Conservation (phyloP, 75 land plant species). For the Pseudotsuga menziesii region DNA sequence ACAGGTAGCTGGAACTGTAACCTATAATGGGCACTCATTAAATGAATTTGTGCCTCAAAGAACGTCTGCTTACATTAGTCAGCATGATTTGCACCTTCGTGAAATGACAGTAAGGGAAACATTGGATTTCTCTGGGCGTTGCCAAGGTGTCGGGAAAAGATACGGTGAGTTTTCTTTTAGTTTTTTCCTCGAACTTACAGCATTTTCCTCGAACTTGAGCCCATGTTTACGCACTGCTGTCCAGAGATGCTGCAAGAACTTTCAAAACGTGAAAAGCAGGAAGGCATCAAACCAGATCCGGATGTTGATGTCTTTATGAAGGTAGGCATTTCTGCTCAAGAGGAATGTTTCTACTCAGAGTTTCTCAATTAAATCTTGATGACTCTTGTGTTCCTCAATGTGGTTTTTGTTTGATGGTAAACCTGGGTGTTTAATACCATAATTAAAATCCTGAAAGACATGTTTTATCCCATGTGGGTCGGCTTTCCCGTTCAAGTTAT, state of each 20-base stretch:
- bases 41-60: conserved; percentile 64
- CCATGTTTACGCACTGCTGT: background rate
- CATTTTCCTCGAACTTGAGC: background rate
- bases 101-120: conserved; percentile 89
- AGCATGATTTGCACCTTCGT: conserved; percentile 66
- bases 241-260: conserved; percentile 43
- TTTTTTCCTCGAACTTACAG: background rate
- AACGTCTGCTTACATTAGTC: conserved; percentile 72
- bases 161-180: conserved; percentile 18
- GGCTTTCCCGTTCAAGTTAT: background rate
- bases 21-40: conserved; percentile 65
- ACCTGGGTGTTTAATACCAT: too few species aligned
- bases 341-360: background rate
- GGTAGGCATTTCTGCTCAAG: conserved; percentile 6
- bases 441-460: too few species aligned
- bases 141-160: conserved; percentile 56
- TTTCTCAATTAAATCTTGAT: background rate
- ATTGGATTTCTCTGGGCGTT: conserved; percentile 73
- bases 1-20: conserved; percentile 53
- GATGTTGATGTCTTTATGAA: conserved; percentile 45
- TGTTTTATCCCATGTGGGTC: too few species aligned
- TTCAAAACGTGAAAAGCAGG: conserved; percentile 38
- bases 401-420: background rate
- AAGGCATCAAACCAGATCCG: conserved; percentile 43
- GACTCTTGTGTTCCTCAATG: background rate